Conservation (phyloP, 2,329 filamentous ascomycete species). For the Fusarium abutilonis region DNA sequence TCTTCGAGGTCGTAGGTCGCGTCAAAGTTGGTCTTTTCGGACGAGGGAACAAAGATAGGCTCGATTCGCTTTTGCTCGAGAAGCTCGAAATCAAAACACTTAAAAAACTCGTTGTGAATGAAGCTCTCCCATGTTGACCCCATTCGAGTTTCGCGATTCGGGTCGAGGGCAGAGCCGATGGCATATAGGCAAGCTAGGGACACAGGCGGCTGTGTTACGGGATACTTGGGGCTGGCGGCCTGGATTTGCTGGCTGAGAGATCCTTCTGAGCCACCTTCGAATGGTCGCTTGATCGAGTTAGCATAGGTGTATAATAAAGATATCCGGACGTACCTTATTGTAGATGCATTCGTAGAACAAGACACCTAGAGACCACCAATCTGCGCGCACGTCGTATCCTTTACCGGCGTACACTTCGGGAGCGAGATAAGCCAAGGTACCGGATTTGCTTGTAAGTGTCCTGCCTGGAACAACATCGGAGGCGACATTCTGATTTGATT, state of each 20-base stretch:
- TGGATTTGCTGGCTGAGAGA: constrained; percentile 82
- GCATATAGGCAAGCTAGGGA: constrained; percentile 88
- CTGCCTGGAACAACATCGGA: constrained; percentile 89
- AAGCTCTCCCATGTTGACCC: constrained; percentile 90
- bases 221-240: constrained; percentile 84
- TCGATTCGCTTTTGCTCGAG: constrained; percentile 88
- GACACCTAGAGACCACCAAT: constrained; percentile 99
- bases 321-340: constrained; percentile 77
- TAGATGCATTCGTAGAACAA: constrained; percentile 99
- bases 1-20: constrained; percentile 98
- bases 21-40: constrained; percentile 99
- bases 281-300: constrained; percentile 73
- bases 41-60: constrained; percentile 91
- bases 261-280: constrained; percentile 88
- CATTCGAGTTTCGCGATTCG: constrained; percentile 81
- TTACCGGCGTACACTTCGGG: constrained; percentile 93
- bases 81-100: constrained; percentile 81
- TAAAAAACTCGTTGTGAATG: constrained; percentile 89
- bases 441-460: constrained; percentile 91
- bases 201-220: constrained; percentile 91
- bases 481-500: constrained; percentile 80
- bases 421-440: constrained; percentile 92
- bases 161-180: constrained; percentile 83
- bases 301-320: constrained; percentile 2
- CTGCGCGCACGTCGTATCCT: constrained; percentile 88